Base-by-base conservation (phyloP, 208 protist species). In the Leishmania gerbilli region DNA sequence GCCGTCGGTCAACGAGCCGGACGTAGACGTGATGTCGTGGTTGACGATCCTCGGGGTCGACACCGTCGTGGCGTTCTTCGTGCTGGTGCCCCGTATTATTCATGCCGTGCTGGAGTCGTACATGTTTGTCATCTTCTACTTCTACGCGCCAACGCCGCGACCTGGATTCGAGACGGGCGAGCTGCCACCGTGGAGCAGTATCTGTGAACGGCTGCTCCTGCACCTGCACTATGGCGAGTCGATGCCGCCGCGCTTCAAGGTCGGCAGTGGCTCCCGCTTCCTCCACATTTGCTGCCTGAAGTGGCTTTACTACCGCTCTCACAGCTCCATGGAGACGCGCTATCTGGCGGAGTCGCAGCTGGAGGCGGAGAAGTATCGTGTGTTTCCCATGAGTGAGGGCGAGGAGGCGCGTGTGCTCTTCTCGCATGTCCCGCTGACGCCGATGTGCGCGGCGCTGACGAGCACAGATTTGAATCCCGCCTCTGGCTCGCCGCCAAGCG, bases 1-100 rank as follows among this genome's bases (percentile, higher is more conserved):
- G n/a, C 87, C 89, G 0, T 97, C 93, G 0, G 40, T 94, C 8
- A 89, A 95, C 74, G 91, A 97, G 80, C 93, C 93, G 6, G 89
- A 89, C 60, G 87, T 88, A 24, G 88, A 82, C 19, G 42, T 91
- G 15, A 85, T 93, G 77, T 87, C 84, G 51, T 95, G 89, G 90
- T 79, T 95, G n/a, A 88, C 91, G 27, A 74, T 97, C 27, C 80
- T 93, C 42, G 69, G 79, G 65, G 86, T 95, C 34, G 93, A 95
- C 76, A 76, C 65, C 17, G 83, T 89, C 7, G 81, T 81, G 4
- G 84, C 86, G 2, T 77, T 93, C 31, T 55, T 95, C 62, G 58
- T 95, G 7, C 31, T 94, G 5, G 60, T 95, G 0, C 93, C 90
- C 24, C 92, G 94, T 82, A 81, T 91, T 55, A 72, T 94, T 24